Evolutionary conservation across 2,329 filamentous ascomycete genomes (phyloP).

Genomic region (Neonectria magnoliae): DNA sequence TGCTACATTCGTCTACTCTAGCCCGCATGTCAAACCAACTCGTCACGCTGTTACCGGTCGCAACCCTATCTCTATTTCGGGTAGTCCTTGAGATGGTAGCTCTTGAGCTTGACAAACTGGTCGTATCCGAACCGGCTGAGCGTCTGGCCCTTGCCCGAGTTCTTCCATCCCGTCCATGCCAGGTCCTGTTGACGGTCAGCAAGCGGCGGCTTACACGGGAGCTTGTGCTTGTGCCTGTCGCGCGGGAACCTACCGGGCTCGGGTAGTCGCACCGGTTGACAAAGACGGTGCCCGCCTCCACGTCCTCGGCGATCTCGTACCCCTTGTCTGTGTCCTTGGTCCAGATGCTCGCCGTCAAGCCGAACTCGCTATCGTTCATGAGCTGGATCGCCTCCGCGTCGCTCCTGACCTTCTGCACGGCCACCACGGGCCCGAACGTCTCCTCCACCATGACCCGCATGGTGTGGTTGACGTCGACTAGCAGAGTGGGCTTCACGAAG

Average conservation of each 20-base stretch:
- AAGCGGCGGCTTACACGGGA: constrained; percentile 9
- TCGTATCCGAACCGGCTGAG: constrained; percentile 92
- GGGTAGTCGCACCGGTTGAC: constrained; percentile 95
- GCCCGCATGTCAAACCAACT: neutral
- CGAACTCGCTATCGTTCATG: constrained; percentile 97
- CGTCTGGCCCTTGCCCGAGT: constrained; percentile 91
- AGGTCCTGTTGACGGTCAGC: constrained; percentile 70
- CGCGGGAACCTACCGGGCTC: constrained; percentile 75
- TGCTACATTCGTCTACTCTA: constrained; percentile 10
- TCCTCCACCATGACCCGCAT: constrained; percentile 94
- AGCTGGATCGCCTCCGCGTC: constrained; percentile 83
- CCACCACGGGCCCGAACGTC: constrained; percentile 93
- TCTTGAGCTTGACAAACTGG: constrained; percentile 96
- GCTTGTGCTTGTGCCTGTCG: neutral
- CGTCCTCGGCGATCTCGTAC: constrained; percentile 78
- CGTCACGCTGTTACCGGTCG: neutral
- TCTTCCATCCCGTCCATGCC: constrained; percentile 98
- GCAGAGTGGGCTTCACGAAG: constrained; percentile 86
- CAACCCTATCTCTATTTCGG: constrained; percentile 59
- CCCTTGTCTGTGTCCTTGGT: constrained; percentile 84
- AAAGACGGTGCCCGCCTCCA: constrained; percentile 95
- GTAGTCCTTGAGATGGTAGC: constrained; percentile 89
- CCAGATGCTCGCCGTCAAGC: constrained; percentile 96
- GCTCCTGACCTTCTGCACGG: constrained; percentile 84
- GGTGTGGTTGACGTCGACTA: constrained; percentile 80